phyloP scores from a whole-genome alignment of 345 rosid species.

The Diplotaxis tenuifolia region DNA sequence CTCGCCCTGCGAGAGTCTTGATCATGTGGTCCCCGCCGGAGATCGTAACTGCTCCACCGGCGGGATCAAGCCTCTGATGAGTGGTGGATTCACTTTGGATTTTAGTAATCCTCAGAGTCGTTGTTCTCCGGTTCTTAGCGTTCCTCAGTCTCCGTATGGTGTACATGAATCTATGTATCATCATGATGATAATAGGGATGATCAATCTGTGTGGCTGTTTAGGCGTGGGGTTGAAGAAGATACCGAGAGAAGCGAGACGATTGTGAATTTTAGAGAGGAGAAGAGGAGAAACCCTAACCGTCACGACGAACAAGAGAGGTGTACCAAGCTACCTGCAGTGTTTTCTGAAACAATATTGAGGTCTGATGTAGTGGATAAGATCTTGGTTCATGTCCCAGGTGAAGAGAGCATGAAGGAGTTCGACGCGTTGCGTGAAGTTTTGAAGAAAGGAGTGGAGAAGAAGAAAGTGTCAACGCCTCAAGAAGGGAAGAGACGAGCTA shows the following conservation, averaged over 20 bases:
- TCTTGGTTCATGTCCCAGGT: slow-evolving; percentile 51
- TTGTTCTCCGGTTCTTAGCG: slow-evolving; percentile 31
- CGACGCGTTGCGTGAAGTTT: slow-evolving; percentile 50
- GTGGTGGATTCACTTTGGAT: slow-evolving; percentile 28
- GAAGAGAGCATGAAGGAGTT: slow-evolving; percentile 39
- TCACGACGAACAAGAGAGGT: slow-evolving; percentile 68
- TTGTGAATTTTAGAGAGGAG: slow-evolving; percentile 43
- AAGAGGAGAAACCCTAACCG: slow-evolving; percentile 53
- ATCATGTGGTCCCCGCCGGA: slow-evolving; percentile 38
- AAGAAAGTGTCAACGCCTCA: slow-evolving; percentile 37
- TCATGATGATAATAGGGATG: slow-evolving; percentile 46
- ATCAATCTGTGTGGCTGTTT: slow-evolving; percentile 68
- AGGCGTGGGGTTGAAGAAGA: slow-evolving; percentile 78
- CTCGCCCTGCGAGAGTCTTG: slow-evolving; percentile 27
- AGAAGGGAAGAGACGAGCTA: slow-evolving; percentile 37
- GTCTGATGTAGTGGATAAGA: slow-evolving; percentile 65
- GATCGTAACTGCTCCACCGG: not conserved
- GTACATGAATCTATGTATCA: slow-evolving; percentile 54
- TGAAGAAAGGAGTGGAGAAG: slow-evolving; percentile 51
- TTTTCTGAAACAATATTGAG: slow-evolving; percentile 53
- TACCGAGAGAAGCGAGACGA: slow-evolving; percentile 39
- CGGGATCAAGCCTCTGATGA: slow-evolving; percentile 20
- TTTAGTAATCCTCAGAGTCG: slow-evolving; percentile 34
- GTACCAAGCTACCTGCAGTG: slow-evolving; percentile 66
- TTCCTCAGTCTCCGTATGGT: slow-evolving; percentile 51